Conservation (phyloP, 352 stramenopile genomes). For the Phytophthora podocarpi region DNA sequence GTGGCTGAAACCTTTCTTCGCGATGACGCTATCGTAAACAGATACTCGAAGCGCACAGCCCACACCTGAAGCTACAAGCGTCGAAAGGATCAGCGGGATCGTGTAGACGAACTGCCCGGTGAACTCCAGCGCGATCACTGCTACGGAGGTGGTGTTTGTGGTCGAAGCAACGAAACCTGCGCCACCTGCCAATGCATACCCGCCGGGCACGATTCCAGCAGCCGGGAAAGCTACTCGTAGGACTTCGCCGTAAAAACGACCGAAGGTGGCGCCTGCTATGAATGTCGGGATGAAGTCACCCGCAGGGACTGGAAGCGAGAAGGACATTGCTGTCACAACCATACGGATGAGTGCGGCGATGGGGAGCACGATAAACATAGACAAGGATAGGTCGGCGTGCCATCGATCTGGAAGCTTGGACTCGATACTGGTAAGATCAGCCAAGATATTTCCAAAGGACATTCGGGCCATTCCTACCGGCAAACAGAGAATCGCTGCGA, state of each 20-base stretch:
- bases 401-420: constrained; percentile 30
- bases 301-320: constrained; percentile 54
- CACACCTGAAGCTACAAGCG: constrained; percentile 53
- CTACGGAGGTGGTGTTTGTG: constrained; percentile 74
- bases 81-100: constrained; percentile 59
- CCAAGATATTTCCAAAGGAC: constrained; percentile 34
- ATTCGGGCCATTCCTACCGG: constrained; percentile 48
- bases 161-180: constrained; percentile 61
- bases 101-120: constrained; percentile 77
- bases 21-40: constrained; percentile 66
- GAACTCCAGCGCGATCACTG: constrained; percentile 78
- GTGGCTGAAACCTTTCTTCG: constrained; percentile 59
- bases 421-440: constrained; percentile 37
- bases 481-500: constrained; percentile 43
- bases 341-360: constrained; percentile 42
- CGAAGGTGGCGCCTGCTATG: constrained; percentile 57
- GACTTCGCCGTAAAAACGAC: constrained; percentile 59
- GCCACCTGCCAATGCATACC: constrained; percentile 71
- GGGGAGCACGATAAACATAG: constrained; percentile 41
- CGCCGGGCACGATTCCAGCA: constrained; percentile 49
- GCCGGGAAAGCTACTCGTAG: constrained; percentile 43
- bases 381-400: constrained; percentile 32
- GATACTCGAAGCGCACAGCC: constrained; percentile 62
- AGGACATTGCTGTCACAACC: constrained; percentile 49
- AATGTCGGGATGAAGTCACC: constrained; percentile 77